Percentiles rank a stretch among this genome's conserved stretches.
phyloP scores from a whole-genome alignment of 78 protist species.

The Chrysochromulina tobinii region DNA sequence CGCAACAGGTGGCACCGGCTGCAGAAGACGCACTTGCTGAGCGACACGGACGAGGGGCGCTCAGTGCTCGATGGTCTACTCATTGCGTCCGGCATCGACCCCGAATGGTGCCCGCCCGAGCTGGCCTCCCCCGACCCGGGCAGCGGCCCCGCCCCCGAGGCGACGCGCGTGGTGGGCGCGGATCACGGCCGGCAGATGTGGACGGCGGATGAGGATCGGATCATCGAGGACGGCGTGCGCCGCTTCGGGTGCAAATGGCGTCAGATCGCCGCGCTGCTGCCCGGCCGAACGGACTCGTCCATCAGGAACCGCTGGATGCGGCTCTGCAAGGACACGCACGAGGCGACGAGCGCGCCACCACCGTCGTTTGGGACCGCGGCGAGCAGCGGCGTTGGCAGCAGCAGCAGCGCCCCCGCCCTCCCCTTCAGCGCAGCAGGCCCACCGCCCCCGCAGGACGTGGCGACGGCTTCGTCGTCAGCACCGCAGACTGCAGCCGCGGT shows the following conservation, averaged over 20 bases:
- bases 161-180: not conserved
- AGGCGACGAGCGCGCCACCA: no score
- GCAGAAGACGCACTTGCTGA: not conserved
- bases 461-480: no score
- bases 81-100: not conserved
- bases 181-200: not conserved
- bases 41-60: slow-evolving; percentile 14
- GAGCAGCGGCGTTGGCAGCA: no score
- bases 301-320: slow-evolving; percentile 19
- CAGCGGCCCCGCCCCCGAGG: not conserved
- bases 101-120: not conserved
- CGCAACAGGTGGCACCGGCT: slow-evolving; percentile 22
- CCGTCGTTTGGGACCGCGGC: no score
- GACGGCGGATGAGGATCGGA: not conserved
- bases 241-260: not conserved
- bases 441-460: no score
- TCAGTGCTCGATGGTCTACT: not conserved
- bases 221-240: not conserved
- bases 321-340: not conserved
- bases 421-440: no score
- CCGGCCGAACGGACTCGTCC: slow-evolving; percentile 1
- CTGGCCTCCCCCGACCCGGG: not conserved
- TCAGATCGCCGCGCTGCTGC: not conserved
- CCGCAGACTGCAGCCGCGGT: no score
- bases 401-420: no score